Evolutionary conservation across 2,329 filamentous ascomycete species (phyloP).

Genomic region (Colletotrichum ledebouriae): DNA sequence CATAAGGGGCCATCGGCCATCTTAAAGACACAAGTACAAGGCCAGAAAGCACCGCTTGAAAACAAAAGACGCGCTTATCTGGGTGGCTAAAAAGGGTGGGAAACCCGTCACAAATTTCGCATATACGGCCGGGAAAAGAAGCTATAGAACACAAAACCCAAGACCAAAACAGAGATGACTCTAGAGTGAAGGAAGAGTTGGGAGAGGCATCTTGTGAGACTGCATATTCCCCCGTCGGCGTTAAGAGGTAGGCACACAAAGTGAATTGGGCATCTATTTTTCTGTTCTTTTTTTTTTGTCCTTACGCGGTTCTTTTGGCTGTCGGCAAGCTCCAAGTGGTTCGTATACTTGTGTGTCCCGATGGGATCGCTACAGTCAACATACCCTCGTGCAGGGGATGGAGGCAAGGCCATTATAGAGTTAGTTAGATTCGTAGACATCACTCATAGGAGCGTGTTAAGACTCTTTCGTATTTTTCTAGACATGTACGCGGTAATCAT

Average conservation of each 20-base stretch:
- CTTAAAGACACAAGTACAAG: not conserved
- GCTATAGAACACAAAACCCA: constrained; percentile 32
- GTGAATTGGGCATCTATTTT: constrained; percentile 30
- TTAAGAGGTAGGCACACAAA: constrained; percentile 40
- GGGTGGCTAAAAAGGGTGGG: not conserved
- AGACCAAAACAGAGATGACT: constrained; percentile 21
- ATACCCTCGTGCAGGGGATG: not conserved
- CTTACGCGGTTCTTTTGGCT: constrained; percentile 19
- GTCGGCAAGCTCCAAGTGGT: constrained; percentile 3
- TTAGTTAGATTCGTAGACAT: constrained; percentile 14
- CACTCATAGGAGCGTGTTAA: constrained; percentile 14
- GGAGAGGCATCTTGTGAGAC: constrained; percentile 33
- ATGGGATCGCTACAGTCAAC: constrained; percentile 7
- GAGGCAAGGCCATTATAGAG: constrained; percentile 5
- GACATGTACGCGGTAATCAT: constrained; percentile 5
- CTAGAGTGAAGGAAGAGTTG: constrained; percentile 27
- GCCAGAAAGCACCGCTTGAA: not conserved
- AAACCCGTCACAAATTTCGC: constrained; percentile 26
- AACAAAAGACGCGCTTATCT: not conserved
- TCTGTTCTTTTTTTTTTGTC: constrained; percentile 35
- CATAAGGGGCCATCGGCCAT: constrained; percentile 9
- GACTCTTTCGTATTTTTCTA: constrained; percentile 6
- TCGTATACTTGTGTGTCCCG: constrained; percentile 8
- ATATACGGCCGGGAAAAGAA: constrained; percentile 36
- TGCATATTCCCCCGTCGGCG: constrained; percentile 36